A percentile compares a stretch with the other conserved stretches of the same genome.
Evolutionary conservation across 225 moss, liverwort and hornwort genomes (phyloP).

Genomic region (Anthoceros angustus): DNA sequence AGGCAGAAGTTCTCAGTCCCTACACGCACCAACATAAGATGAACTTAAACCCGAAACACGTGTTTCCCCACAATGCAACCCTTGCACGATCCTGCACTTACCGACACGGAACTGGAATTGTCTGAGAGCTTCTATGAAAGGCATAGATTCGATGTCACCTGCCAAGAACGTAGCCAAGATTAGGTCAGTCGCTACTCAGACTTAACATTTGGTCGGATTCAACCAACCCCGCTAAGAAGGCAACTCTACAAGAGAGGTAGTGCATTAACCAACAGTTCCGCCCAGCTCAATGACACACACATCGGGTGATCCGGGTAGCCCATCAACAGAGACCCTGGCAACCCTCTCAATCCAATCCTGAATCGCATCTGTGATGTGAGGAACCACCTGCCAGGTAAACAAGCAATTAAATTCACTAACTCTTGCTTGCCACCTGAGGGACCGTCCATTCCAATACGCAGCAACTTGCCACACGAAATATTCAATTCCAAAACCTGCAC

Average conservation of each 20-base stretch:
- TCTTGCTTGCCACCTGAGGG: too few species aligned
- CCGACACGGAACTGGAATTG: slow-evolving; percentile 94
- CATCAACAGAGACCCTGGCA: slow-evolving; percentile 75
- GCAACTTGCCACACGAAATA: background rate
- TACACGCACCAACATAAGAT: slow-evolving; percentile 9
- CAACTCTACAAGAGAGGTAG: background rate
- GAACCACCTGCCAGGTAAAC: slow-evolving; percentile 38
- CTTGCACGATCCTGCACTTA: slow-evolving; percentile 9
- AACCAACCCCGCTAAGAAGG: background rate
- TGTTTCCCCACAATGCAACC: background rate
- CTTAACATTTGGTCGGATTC: background rate
- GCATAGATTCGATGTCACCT: slow-evolving; percentile 98
- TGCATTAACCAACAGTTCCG: slow-evolving; percentile 59
- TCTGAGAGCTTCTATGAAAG: slow-evolving; percentile 78
- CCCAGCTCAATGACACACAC: slow-evolving; percentile 95
- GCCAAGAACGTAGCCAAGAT: slow-evolving; percentile 8
- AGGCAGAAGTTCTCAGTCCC: slow-evolving; percentile 73
- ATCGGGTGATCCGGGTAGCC: slow-evolving; percentile 57
- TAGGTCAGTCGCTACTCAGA: background rate
- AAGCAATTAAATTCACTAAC: background rate
- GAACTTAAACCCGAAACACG: background rate
- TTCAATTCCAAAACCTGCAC: slow-evolving; percentile 39
- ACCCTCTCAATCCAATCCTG: slow-evolving; percentile 92
- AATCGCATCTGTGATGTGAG: slow-evolving; percentile 79
- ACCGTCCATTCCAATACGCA: too few species aligned